Conservation (phyloP, 2,329 filamentous ascomycete genomes). For the Chaetoscypha palmicola region DNA sequence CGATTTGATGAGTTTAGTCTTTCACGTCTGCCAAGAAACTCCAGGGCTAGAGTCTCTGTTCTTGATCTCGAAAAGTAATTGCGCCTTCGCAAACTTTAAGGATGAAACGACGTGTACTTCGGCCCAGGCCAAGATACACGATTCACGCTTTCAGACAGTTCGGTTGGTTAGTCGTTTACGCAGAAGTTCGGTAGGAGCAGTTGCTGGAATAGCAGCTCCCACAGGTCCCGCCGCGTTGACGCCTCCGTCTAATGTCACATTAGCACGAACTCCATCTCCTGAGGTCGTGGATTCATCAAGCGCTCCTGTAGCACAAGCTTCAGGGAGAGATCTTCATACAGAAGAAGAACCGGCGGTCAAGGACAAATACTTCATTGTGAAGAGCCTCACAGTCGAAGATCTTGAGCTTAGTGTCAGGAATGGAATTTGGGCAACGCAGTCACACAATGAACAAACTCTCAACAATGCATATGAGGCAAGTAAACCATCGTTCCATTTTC, state of each 20-base stretch:
- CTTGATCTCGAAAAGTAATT: constrained; percentile 93
- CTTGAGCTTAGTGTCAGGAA: constrained; percentile 82
- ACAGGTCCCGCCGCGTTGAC: constrained; percentile 28
- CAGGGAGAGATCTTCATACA: constrained; percentile 4
- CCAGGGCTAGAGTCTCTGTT: constrained; percentile 81
- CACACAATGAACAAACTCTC: constrained; percentile 79
- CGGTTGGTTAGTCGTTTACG: constrained; percentile 79
- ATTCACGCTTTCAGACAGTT: constrained; percentile 81
- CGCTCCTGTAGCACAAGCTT: constrained; percentile 8
- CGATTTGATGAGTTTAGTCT: constrained; percentile 75
- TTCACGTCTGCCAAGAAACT: constrained; percentile 76
- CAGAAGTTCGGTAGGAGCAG: constrained; percentile 40
- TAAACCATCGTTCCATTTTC: neutral
- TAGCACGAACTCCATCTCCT: constrained; percentile 22
- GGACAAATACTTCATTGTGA: constrained; percentile 86
- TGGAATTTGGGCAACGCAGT: constrained; percentile 88
- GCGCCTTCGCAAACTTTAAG: constrained; percentile 92
- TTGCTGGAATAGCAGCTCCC: constrained; percentile 23
- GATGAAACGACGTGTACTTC: constrained; percentile 67
- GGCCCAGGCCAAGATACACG: constrained; percentile 80
- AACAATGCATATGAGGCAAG: constrained; percentile 77
- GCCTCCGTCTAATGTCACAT: constrained; percentile 18
- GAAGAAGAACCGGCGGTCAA: constrained; percentile 30
- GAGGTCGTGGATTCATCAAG: constrained; percentile 31
- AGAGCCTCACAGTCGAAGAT: constrained; percentile 87